Evolutionary conservation across 2,329 filamentous ascomycete genomes (phyloP).

Genomic region (Aaosphaeria arxii): DNA sequence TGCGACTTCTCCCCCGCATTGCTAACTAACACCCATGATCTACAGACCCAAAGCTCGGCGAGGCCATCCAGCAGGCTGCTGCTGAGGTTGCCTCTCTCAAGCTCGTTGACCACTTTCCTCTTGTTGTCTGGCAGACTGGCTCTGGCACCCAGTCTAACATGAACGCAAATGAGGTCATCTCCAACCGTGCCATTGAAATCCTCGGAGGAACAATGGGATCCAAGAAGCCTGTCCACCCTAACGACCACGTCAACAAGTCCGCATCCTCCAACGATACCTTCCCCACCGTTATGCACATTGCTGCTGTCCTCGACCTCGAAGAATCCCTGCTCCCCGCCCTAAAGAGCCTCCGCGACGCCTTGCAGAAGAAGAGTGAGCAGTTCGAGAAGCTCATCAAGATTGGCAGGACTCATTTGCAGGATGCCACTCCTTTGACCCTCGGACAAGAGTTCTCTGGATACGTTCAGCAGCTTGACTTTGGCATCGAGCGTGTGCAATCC

Average conservation of each 20-base stretch:
- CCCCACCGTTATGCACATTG: conserved; percentile 99
- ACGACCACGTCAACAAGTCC: conserved; percentile 99
- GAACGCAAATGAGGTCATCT: conserved; percentile 99
- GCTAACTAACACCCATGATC: conserved; percentile 12
- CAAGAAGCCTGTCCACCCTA: conserved; percentile 99
- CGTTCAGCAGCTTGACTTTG: conserved; percentile 87
- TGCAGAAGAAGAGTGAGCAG: conserved; percentile 84
- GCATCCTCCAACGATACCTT: conserved; percentile 99
- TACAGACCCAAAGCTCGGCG: conserved; percentile 79
- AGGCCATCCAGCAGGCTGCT: conserved; percentile 93
- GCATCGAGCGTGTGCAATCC: conserved; percentile 81
- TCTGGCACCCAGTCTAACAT: conserved; percentile 99
- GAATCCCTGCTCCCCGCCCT: conserved; percentile 79
- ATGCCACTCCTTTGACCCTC: conserved; percentile 91
- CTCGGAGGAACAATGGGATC: conserved; percentile 88
- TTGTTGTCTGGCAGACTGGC: conserved; percentile 98
- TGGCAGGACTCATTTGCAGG: conserved; percentile 93
- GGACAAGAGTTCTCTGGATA: conserved; percentile 98
- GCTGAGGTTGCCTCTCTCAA: conserved; percentile 90
- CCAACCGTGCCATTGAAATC: conserved; percentile 97
- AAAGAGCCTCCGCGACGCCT: conserved; percentile 73
- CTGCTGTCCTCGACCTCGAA: conserved; percentile 90
- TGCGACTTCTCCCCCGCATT: neutral
- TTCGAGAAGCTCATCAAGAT: conserved; percentile 99
- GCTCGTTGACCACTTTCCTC: conserved; percentile 94